Percentiles rank a stretch among this genome's conserved stretches.
Evolutionary conservation across 495 filamentous ascomycete species (phyloP).

Genomic region (Neurospora cerealis): DNA sequence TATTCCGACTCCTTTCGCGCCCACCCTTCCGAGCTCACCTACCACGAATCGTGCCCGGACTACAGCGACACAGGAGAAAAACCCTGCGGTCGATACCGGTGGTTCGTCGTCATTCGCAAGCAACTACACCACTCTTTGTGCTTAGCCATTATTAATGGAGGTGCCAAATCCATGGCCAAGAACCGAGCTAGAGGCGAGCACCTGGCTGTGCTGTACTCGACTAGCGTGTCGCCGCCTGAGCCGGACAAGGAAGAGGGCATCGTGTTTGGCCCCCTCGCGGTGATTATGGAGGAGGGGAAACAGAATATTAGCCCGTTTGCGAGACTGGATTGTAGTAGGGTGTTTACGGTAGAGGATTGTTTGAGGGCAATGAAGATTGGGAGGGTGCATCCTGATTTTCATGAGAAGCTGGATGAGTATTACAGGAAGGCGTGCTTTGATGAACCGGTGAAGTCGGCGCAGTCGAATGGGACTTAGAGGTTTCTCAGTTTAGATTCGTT

Average conservation of each 20-base stretch:
- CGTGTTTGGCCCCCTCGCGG: slow-evolving; percentile 10
- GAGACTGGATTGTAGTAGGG: slow-evolving; percentile 19
- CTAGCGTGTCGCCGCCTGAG: slow-evolving; percentile 10
- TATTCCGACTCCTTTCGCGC: background rate
- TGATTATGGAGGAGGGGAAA: slow-evolving; percentile 21
- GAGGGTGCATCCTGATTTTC: slow-evolving; percentile 13
- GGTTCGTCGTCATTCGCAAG: slow-evolving; percentile 23
- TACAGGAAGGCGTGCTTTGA: slow-evolving; percentile 11
- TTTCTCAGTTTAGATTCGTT: too few relatives aligned
- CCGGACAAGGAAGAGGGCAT: slow-evolving; percentile 17
- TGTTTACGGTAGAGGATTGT: slow-evolving; percentile 26
- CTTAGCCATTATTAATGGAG: slow-evolving; percentile 20
- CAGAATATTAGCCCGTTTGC: slow-evolving; percentile 22
- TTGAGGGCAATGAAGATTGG: slow-evolving; percentile 22
- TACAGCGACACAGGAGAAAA: slow-evolving; percentile 8
- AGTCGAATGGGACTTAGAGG: background rate
- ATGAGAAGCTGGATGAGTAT: slow-evolving; percentile 16
- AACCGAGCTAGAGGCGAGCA: background rate
- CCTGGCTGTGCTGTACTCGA: slow-evolving; percentile 19
- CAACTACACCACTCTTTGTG: slow-evolving; percentile 22
- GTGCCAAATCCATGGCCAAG: background rate
- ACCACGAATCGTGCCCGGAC: slow-evolving; percentile 1
- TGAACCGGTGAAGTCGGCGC: background rate
- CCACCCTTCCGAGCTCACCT: slow-evolving; percentile 8
- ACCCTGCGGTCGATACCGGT: slow-evolving; percentile 18